Conservation (phyloP, 2,329 filamentous ascomycete genomes). For the Remersonia thermophila region DNA sequence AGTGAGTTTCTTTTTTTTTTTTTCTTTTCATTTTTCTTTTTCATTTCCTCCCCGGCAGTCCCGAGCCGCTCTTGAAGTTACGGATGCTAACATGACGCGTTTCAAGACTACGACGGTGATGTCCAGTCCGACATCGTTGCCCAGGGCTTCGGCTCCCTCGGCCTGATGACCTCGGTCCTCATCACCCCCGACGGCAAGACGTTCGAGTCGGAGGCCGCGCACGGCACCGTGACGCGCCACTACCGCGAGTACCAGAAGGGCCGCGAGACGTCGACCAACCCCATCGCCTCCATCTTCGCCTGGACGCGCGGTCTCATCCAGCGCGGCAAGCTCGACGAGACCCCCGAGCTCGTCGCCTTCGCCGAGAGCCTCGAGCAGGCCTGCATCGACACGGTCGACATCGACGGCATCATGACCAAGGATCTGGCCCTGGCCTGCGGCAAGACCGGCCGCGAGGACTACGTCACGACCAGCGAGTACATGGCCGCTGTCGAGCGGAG, state of each 20-base stretch:
- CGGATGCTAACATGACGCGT: too few relatives aligned
- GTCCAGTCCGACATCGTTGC: constrained; percentile 98
- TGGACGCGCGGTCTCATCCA: constrained; percentile 93
- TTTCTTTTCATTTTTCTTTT: too few relatives aligned
- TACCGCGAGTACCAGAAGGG: constrained; percentile 99
- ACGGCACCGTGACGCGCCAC: constrained; percentile 96
- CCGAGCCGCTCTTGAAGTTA: too few relatives aligned
- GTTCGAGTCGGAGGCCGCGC: constrained; percentile 93
- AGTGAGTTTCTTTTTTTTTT: constrained; percentile 45
- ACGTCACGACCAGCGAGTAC: constrained; percentile 88
- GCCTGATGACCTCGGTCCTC: constrained; percentile 95
- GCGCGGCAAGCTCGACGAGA: constrained; percentile 83
- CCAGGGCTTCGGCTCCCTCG: constrained; percentile 94
- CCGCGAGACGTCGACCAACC: constrained; percentile 93
- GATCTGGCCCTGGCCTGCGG: constrained; percentile 92
- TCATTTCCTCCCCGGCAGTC: too few relatives aligned
- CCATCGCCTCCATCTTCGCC: constrained; percentile 96
- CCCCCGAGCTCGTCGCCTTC: constrained; percentile 83
- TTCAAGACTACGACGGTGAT: constrained; percentile 98
- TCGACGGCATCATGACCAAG: constrained; percentile 98
- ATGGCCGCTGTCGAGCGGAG: constrained; percentile 83
- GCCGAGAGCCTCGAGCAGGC: constrained; percentile 86
- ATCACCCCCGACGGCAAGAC: constrained; percentile 95
- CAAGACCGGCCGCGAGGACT: constrained; percentile 70
- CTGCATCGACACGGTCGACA: constrained; percentile 85